Percentiles rank a stretch among this genome's conserved stretches.
Evolutionary conservation across 352 stramenopile genomes (phyloP).

Genomic region (Phytophthora fragariae): DNA sequence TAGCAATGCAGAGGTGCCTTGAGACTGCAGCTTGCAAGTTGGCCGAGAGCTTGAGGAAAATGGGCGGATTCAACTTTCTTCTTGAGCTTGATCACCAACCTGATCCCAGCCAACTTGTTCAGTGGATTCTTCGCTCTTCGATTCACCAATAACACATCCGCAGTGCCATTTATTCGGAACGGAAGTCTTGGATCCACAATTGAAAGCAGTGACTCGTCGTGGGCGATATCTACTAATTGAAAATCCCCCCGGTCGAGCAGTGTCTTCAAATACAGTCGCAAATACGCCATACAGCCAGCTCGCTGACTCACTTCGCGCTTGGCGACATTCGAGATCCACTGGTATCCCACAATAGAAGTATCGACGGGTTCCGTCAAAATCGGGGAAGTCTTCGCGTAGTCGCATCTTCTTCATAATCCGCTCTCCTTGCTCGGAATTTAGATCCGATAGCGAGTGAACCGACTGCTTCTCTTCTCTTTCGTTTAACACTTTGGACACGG

Average conservation of each 20-base stretch:
- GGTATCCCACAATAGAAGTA: conserved; percentile 32
- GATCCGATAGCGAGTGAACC: neutral
- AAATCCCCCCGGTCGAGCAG: conserved; percentile 28
- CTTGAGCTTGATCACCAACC: conserved; percentile 39
- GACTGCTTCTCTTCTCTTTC: neutral
- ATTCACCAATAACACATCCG: conserved; percentile 34
- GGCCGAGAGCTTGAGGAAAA: conserved; percentile 37
- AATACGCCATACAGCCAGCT: conserved; percentile 41
- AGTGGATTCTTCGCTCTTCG: conserved; percentile 33
- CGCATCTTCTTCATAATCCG: conserved; percentile 28
- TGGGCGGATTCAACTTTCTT: conserved; percentile 24
- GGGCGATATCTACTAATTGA: neutral
- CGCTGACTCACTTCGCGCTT: conserved; percentile 27
- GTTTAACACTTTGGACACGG: neutral
- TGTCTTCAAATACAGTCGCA: conserved; percentile 36
- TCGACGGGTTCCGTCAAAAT: conserved; percentile 38
- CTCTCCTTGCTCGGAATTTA: neutral
- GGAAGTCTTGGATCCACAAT: conserved; percentile 34
- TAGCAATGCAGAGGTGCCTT: conserved; percentile 36
- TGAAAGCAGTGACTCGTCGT: conserved; percentile 23
- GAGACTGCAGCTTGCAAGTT: conserved; percentile 38
- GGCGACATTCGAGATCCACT: conserved; percentile 28
- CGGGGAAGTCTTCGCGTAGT: conserved; percentile 13
- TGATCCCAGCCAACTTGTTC: conserved; percentile 36
- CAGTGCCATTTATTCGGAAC: conserved; percentile 42